phyloP scores from a whole-genome alignment of 257 asterid genomes.

The Fraxinus americana region DNA sequence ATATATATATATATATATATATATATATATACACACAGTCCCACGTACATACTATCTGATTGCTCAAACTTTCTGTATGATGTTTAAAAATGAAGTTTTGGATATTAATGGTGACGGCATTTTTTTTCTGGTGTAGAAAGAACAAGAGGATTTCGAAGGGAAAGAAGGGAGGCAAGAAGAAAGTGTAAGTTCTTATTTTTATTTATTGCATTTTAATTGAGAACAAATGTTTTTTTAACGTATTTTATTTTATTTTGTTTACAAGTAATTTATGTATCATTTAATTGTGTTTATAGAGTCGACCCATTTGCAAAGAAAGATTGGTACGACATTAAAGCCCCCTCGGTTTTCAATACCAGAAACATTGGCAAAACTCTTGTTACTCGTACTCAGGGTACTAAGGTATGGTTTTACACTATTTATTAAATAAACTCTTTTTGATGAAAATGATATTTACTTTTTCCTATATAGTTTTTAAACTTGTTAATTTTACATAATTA shows the following conservation, averaged over 20 bases:
- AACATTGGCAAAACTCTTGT: conserved; percentile 67
- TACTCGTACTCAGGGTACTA: conserved; percentile 74
- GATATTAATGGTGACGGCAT: not conserved
- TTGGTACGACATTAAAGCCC: conserved; percentile 72
- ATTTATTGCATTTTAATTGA: not conserved
- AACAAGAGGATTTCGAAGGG: conserved; percentile 46
- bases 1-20: no score
- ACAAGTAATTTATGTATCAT: not conserved
- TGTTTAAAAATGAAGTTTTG: not conserved
- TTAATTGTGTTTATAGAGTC: conserved; percentile 23
- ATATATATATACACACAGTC: no score
- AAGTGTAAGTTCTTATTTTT: conserved; percentile 20
- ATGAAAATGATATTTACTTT: not conserved
- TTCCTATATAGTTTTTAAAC: not conserved
- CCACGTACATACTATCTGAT: not conserved
- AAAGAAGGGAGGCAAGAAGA: conserved; percentile 52
- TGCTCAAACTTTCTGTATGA: not conserved
- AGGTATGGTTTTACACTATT: conserved; percentile 32
- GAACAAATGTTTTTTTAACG: not conserved
- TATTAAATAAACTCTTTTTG: not conserved
- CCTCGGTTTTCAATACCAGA: conserved; percentile 47
- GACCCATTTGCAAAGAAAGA: conserved; percentile 72
- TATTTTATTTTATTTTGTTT: not conserved
- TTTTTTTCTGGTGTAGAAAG: conserved; percentile 26
- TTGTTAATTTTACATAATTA: not conserved